Evolutionary conservation across 192 early-diverging fungal species (phyloP), one percentile per base, ranked within the genome.

Genomic region (Dispira simplex): DNA sequence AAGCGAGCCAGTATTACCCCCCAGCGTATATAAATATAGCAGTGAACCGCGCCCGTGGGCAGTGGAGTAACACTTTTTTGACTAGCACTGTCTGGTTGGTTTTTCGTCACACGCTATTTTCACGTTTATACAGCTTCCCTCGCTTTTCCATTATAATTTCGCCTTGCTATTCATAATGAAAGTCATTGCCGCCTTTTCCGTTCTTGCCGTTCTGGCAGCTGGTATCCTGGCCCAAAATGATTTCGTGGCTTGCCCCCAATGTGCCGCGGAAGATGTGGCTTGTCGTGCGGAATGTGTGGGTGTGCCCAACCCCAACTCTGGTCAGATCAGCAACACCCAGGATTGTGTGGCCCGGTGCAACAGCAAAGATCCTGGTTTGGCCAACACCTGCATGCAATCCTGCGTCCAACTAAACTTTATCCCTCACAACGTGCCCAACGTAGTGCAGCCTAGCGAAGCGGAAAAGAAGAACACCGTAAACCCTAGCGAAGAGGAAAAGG

Each of bases 361-460:
- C 28, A 27, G 18, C 14, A 27, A 43, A 18, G 58, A 60, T 44
- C 58, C 58, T 13, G 27, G 18, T 3, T 4, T 43, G 25, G 58
- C 58, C 58, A 60, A 43, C 58, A 8, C 43, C 58, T 60, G 58
- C 58, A 60, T 60, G 58, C 58, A 60, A 27, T 8, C 32, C 58
- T 60, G 58, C 28, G 44, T 60, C 21, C 14, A 11, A 16, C 26
- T 43, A 27, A 27, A 43, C 32, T 60, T 60, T 21, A 60, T 44
- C 58, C 58, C 58, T 44, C 14, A 9, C 43, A 44, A n/a, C 32
- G 58, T 21, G 25, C 18, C 54, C 3, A 21, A 21, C 48, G 18
- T 21, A 2, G 48, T 49, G 48, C 1, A 16, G 16, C 48, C 48
- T 9, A 49, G 8, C 18, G 48, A 49, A 49, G 48, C 48, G 2